phyloP scores from a whole-genome alignment of 1,284 basidiomycete species.

The Puccinia polysora region DNA sequence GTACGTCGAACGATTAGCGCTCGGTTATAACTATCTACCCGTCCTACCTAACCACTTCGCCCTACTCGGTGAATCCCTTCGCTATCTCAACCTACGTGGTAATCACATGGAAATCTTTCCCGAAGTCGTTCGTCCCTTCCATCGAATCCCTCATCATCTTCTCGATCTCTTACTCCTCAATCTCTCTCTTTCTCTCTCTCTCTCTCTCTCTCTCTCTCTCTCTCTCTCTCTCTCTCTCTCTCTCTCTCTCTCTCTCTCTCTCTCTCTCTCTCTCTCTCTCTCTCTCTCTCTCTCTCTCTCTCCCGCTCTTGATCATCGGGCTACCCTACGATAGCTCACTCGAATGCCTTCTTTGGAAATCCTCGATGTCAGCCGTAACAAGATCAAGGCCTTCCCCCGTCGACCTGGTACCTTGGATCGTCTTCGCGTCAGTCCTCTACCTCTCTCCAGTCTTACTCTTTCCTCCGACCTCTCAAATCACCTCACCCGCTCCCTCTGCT shows the following conservation, averaged over 20 bases:
- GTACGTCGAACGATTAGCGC: conserved; percentile 61
- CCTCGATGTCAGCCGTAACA: conserved; percentile 89
- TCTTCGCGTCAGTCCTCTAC: conserved; percentile 63
- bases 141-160: neutral
- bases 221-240: conserved; percentile 19
- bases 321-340: conserved; percentile 71
- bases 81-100: conserved; percentile 88
- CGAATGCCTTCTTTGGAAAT: conserved; percentile 84
- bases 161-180: too few relatives aligned
- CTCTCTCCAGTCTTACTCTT: neutral
- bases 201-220: conserved; percentile 8
- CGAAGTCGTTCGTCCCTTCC: conserved; percentile 75
- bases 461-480: too few relatives aligned
- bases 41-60: conserved; percentile 75
- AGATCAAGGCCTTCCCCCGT: conserved; percentile 72
- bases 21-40: conserved; percentile 77
- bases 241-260: neutral
- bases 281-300: neutral
- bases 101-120: conserved; percentile 82
- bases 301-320: too few relatives aligned
- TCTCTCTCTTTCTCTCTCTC: too few relatives aligned
- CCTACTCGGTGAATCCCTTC: conserved; percentile 64
- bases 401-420: conserved; percentile 73
- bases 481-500: conserved; percentile 2
- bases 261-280: conserved; percentile 1